phyloP scores from a whole-genome alignment of 2,329 filamentous ascomycete genomes.

The Coniochaeta sp. region DNA sequence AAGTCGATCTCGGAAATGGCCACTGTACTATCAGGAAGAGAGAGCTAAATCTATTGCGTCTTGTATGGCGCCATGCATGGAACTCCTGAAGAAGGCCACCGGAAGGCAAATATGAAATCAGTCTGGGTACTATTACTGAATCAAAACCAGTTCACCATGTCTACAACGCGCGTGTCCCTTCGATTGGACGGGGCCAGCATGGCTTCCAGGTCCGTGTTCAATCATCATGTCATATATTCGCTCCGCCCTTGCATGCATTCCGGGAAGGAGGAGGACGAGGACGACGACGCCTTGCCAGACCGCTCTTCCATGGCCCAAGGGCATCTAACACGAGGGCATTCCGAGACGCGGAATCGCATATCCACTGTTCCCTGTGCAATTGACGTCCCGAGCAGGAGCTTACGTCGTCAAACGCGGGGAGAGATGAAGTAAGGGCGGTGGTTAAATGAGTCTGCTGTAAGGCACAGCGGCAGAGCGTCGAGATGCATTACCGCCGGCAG shows the following conservation, averaged over 20 bases:
- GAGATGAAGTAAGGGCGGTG: not conserved
- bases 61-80: not conserved
- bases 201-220: not conserved
- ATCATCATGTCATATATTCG: not conserved
- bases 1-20: not conserved
- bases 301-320: too few species aligned
- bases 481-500: conserved; percentile 2
- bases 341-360: not conserved
- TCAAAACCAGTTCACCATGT: not conserved
- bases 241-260: not conserved
- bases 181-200: not conserved
- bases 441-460: not conserved
- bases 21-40: not conserved
- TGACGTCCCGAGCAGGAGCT: conserved; percentile 4
- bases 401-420: conserved; percentile 6
- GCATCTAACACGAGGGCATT: not conserved
- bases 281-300: not conserved
- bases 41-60: not conserved
- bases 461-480: not conserved
- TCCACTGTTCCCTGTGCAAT: not conserved
- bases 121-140: not conserved
- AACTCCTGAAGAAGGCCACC: not conserved
- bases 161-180: not conserved
- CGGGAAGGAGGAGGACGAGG: not conserved
- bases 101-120: not conserved